Conservation (phyloP, 2,329 filamentous ascomycete genomes). For the Niveomyces coronatus region DNA sequence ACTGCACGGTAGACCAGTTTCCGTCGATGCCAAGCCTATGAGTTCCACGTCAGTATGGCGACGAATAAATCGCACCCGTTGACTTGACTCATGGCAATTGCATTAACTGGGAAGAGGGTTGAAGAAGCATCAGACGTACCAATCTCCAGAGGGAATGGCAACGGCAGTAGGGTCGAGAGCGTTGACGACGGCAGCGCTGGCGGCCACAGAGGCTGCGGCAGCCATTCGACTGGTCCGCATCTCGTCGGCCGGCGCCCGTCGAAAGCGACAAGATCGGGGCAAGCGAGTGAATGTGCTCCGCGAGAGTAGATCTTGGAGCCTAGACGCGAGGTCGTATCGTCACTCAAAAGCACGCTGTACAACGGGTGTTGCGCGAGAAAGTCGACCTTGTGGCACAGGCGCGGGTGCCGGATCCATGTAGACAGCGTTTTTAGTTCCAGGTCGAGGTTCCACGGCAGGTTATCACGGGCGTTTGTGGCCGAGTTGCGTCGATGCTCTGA, state of each 20-base stretch:
- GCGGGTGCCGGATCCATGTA: conserved; percentile 7
- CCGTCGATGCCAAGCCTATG: conserved; percentile 55
- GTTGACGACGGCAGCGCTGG: conserved; percentile 4
- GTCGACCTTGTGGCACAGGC: conserved; percentile 1
- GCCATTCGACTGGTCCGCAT: conserved; percentile 9
- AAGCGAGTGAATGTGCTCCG: not conserved
- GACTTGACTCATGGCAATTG: not conserved
- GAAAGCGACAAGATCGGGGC: conserved; percentile 1
- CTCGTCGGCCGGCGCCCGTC: conserved; percentile 4
- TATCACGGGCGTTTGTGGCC: conserved; percentile 3
- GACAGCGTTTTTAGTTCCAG: not conserved
- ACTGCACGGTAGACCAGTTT: conserved; percentile 59
- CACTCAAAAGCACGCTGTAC: too few species aligned
- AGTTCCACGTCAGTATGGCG: not conserved
- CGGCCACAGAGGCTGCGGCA: conserved; percentile 4
- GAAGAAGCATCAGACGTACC: conserved; percentile 1
- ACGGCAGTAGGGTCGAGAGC: conserved; percentile 5
- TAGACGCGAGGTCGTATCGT: not conserved
- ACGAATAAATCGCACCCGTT: not conserved
- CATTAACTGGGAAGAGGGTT: not conserved
- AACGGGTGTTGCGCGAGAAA: too few species aligned
- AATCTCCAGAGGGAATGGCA: conserved; percentile 5
- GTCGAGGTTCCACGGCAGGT: conserved; percentile 3
- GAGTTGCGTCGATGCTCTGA: not conserved
- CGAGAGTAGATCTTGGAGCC: not conserved